Evolutionary conservation across 495 filamentous ascomycete genomes (phyloP), one percentile per base, ranked within the genome.

Genomic region (Penicillium coffeae): DNA sequence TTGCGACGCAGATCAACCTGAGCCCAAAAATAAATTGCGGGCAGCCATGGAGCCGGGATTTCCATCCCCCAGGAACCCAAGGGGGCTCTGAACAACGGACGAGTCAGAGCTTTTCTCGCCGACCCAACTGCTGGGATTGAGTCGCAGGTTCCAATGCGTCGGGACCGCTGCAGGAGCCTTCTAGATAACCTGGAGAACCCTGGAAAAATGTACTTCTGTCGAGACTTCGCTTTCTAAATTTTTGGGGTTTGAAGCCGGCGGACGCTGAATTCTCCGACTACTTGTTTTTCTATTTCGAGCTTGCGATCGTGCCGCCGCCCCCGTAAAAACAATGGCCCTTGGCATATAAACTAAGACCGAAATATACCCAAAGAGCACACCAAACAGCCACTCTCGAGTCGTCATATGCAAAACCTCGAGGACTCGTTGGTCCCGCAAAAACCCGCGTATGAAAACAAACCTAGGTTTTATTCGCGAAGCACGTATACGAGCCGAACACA

Each of bases 51-150:
- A 37, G 34, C 43, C 48, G 59, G 59, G 45, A 46, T n/a, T 59
- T 34, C 51, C 51, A 51, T 56, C 30, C 37, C 33, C 13, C 42
- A 33, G 55, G 55, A 51, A 50, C 47, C 40, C 18, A n/a, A 41
- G 46, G 41, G 44, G 40, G 19, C 36, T 51, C 41, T 39, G 16
- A n/a, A 16, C 54, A 52, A 38, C 20, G 30, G 52, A 52, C 56
- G 53, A 53, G 59, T 57, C 44, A 55, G 43, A 55, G 48, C 21
- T 45, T 36, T 42, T 43, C 22, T 34, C 45, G 48, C 43, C 46
- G 57, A 60, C 60, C 60, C 60, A 52, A 57, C 48, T 45, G 42
- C 27, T 48, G 37, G 60, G 60, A 63, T 55, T 45, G 51, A 40
- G 25, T 47, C 49, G 51, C 25, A 30, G 60, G 54, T 55, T 47